Percentiles rank a stretch among this genome's conserved stretches.
These are phyloP conservation scores for Chenopodium album DNA, from an alignment of 148 eudicot genomes.

Conservation along the genomic window DNA sequence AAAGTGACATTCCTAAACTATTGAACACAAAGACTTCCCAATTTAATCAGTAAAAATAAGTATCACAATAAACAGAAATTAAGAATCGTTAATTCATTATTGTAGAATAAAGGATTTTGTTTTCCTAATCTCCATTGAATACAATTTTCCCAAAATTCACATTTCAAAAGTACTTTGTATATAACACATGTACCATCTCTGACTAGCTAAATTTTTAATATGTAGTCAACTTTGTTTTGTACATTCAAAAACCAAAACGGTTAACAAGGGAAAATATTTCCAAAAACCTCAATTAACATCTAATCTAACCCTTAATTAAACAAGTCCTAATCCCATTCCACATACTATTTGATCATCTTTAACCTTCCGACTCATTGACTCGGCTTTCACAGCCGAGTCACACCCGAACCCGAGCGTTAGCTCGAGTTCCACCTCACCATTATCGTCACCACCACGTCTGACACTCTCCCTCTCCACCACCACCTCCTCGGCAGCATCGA, in stretches of 20 bases:
- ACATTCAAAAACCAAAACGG: conserved; percentile 24
- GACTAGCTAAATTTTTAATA: neutral
- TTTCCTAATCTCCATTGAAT: neutral
- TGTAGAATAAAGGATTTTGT: neutral
- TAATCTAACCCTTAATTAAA: conserved; percentile 6
- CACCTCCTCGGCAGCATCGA: conserved; percentile 8
- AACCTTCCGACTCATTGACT: conserved; percentile 6
- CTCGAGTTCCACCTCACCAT: conserved; percentile 53
- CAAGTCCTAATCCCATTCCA: conserved; percentile 34
- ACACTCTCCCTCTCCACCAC: neutral
- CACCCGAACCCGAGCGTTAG: conserved; percentile 55
- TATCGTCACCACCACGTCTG: conserved; percentile 17
- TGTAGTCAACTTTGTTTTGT: conserved; percentile 16
- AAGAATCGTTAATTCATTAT: no score
- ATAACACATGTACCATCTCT: neutral
- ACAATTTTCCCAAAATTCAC: neutral
- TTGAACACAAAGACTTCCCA: no score
- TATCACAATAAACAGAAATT: no score
- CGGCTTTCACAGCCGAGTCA: conserved; percentile 21
- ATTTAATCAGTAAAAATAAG: no score
- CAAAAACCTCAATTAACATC: neutral
- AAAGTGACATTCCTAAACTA: no score
- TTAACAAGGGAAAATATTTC: neutral
- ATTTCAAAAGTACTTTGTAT: neutral
- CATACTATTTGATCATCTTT: neutral